phyloP scores from a whole-genome alignment of 305 asterid species.

The Withania somnifera region DNA sequence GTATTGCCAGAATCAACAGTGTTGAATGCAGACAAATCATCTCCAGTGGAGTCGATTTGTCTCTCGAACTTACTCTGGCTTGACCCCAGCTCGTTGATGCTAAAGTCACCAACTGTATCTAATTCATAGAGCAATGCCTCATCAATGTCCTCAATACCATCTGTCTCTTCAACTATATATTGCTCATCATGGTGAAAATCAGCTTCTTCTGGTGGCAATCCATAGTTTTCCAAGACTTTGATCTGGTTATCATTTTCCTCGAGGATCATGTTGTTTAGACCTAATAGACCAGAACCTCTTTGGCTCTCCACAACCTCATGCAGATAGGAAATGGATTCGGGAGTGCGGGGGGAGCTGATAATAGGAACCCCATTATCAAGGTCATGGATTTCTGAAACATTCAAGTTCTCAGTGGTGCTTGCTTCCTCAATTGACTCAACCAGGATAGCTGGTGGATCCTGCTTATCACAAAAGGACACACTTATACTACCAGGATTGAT shows the following conservation, averaged over 20 bases:
- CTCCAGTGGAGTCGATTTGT: slow-evolving; percentile 9
- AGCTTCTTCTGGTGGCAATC: slow-evolving; percentile 14
- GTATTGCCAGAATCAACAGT: slow-evolving; percentile 18
- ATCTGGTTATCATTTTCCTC: slow-evolving; percentile 7
- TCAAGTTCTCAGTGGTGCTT: slow-evolving; percentile 13
- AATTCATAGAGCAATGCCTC: slow-evolving; percentile 57
- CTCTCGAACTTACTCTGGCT: background rate
- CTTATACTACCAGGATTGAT: background rate
- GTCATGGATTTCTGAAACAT: slow-evolving; percentile 33
- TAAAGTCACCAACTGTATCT: slow-evolving; percentile 76
- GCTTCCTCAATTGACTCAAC: slow-evolving; percentile 23
- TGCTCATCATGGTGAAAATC: slow-evolving; percentile 28
- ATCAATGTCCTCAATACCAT: slow-evolving; percentile 61
- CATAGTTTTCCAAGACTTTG: slow-evolving; percentile 1
- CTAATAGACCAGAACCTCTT: slow-evolving; percentile 14
- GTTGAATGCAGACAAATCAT: slow-evolving; percentile 14
- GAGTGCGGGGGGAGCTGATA: slow-evolving; percentile 37
- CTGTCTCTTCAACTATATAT: slow-evolving; percentile 41
- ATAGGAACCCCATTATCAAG: slow-evolving; percentile 22
- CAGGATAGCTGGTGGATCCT: slow-evolving; percentile 29
- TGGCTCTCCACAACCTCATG: slow-evolving; percentile 25
- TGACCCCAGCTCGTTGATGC: slow-evolving; percentile 19
- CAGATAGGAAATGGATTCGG: slow-evolving; percentile 29
- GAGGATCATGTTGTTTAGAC: background rate
- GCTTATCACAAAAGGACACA: slow-evolving; percentile 11